Percentiles rank a stretch among this genome's conserved stretches.
Conservation (phyloP, 345 rosid genomes). For the Cochlearia excelsa region DNA sequence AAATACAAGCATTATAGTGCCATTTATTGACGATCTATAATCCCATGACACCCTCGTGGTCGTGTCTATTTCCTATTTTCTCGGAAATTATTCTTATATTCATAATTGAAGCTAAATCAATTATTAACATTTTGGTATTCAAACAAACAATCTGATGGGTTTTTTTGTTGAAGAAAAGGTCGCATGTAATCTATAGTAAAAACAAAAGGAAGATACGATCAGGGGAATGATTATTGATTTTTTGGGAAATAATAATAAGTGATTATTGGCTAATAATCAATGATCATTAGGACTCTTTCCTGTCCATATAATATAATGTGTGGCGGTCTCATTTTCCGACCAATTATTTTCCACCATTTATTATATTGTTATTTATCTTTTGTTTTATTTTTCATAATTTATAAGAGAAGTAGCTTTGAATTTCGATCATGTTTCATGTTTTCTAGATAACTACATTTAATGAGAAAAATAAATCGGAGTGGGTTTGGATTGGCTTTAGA, state of each 20-base stretch:
- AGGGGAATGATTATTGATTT: conserved; percentile 3
- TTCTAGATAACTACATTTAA: conserved; percentile 16
- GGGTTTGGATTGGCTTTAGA: conserved; percentile 16
- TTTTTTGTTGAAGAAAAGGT: too few species aligned
- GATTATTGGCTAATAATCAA: conserved; percentile 10
- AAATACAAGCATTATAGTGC: neutral
- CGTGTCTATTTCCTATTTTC: conserved; percentile 33
- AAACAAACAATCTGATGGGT: too few species aligned
- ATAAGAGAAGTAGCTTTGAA: conserved; percentile 16
- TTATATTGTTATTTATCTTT: neutral
- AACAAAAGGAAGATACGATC: neutral
- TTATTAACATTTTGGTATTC: too few species aligned
- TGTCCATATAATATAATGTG: conserved; percentile 29
- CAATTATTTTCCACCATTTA: conserved; percentile 9
- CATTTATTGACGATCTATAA: conserved; percentile 28
- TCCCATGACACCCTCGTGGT: conserved; percentile 39
- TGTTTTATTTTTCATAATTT: neutral
- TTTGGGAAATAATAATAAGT: neutral
- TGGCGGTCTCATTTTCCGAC: conserved; percentile 30
- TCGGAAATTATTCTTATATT: conserved; percentile 23
- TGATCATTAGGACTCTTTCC: conserved; percentile 19
- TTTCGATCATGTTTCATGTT: conserved; percentile 14
- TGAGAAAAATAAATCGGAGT: neutral
- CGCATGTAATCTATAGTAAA: too few species aligned
- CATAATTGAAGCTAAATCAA: conserved; percentile 13